A percentile compares a stretch with the other conserved stretches of the same genome.
These are phyloP conservation scores for Picea abies DNA, from an alignment of 83 land plant species.

Conservation along the genomic window DNA sequence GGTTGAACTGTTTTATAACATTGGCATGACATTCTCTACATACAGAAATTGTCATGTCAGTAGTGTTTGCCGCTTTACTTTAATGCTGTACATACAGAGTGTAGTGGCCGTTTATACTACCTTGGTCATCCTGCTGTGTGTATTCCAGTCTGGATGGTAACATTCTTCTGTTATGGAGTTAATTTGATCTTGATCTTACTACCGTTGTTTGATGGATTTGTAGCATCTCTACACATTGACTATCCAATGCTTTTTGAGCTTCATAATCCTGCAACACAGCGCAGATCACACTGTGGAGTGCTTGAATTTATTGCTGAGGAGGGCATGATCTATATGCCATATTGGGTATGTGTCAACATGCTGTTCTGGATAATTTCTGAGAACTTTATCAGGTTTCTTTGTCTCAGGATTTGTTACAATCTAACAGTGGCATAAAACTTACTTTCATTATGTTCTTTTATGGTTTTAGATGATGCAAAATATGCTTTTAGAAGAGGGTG, in stretches of 20 bases:
- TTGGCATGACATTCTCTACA: too few species aligned
- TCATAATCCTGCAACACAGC: conserved; percentile 60
- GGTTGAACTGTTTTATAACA: too few species aligned
- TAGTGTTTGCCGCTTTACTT: too few species aligned
- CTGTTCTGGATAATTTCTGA: neutral
- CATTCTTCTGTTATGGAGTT: too few species aligned
- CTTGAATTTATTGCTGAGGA: conserved; percentile 99
- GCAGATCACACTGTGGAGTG: conserved; percentile 97
- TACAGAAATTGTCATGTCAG: too few species aligned
- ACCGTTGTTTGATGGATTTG: too few species aligned
- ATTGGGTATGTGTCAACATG: conserved; percentile 68
- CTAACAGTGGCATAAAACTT: neutral
- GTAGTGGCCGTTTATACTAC: neutral
- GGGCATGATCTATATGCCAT: conserved; percentile 98
- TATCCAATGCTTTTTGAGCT: conserved; percentile 99
- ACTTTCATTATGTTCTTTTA: neutral
- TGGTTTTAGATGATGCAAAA: conserved; percentile 81
- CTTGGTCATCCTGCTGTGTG: too few species aligned
- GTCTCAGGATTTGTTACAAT: neutral
- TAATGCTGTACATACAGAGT: neutral
- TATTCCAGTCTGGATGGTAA: too few species aligned
- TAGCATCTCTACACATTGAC: conserved; percentile 94
- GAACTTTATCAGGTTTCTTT: neutral
- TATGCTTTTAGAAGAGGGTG: conserved; percentile 81
- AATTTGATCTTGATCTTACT: too few species aligned